Evolutionary conservation across 192 early-diverging fungal species (phyloP).

Genomic region (Obelidium mucronatum): DNA sequence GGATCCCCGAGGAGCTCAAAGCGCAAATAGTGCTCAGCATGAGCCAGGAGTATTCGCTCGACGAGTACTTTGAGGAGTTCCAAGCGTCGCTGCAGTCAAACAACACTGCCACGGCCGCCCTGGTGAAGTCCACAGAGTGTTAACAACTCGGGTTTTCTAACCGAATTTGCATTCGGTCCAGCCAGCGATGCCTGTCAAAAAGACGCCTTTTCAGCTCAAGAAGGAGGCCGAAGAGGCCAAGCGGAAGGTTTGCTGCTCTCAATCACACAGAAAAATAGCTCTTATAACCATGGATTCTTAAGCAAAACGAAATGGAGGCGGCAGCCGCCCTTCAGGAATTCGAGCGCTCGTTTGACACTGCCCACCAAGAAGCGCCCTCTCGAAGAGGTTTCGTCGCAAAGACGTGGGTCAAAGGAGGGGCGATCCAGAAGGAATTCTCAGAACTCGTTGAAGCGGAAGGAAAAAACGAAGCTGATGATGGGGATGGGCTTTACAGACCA

Average conservation of each 20-base stretch:
- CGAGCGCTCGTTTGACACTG: conserved; percentile 81
- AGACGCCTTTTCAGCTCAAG: conserved; percentile 77
- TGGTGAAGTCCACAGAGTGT: no score
- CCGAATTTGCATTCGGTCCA: background rate
- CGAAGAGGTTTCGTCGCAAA: conserved; percentile 28
- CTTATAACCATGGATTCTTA: background rate
- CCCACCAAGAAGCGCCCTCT: conserved; percentile 18
- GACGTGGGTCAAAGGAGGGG: conserved; percentile 54
- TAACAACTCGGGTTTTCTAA: no score
- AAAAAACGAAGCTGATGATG: background rate
- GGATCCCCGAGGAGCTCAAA: background rate
- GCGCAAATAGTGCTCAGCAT: background rate
- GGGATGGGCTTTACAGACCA: conserved; percentile 38
- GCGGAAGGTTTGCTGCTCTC: conserved; percentile 64
- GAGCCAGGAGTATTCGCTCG: background rate
- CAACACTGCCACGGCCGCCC: background rate
- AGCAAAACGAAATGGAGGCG: conserved; percentile 78
- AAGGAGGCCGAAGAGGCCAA: conserved; percentile 77
- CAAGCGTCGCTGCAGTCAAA: conserved; percentile 11
- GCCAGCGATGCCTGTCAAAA: conserved; percentile 47
- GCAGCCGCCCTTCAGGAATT: conserved; percentile 81
- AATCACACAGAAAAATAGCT: no score
- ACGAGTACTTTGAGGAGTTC: conserved; percentile 31
- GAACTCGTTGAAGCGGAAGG: conserved; percentile 24
- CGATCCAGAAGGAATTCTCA: conserved; percentile 35